These are phyloP conservation scores for Pichia sp. DNA, from an alignment of 1,139 yeast genomes.

Conservation along the genomic window DNA sequence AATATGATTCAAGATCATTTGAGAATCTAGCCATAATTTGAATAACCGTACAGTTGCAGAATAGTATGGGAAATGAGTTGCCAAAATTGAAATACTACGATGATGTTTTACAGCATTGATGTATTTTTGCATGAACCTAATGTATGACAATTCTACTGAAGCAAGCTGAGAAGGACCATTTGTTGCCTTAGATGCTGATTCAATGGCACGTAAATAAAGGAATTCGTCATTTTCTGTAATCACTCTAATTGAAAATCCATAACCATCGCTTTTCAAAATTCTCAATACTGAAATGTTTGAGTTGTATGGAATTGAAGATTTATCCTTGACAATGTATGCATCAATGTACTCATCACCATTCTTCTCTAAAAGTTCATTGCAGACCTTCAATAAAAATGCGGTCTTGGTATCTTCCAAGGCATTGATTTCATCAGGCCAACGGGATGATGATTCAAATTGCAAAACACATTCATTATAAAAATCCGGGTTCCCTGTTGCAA, in stretches of 20 bases:
- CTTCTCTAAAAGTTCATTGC: slow-evolving; percentile 48
- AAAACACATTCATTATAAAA: slow-evolving; percentile 75
- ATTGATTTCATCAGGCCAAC: slow-evolving; percentile 90
- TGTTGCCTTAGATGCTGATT: slow-evolving; percentile 38
- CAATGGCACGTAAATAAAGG: slow-evolving; percentile 64
- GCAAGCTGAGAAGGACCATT: slow-evolving; percentile 50
- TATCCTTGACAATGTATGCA: slow-evolving; percentile 59
- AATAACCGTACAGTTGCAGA: slow-evolving; percentile 79
- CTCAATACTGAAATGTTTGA: slow-evolving; percentile 51
- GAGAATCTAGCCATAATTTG: slow-evolving; percentile 81
- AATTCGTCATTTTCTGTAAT: slow-evolving; percentile 79
- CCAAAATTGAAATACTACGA: slow-evolving; percentile 64
- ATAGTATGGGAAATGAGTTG: slow-evolving; percentile 69
- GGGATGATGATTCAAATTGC: slow-evolving; percentile 84
- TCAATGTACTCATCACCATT: slow-evolving; percentile 41
- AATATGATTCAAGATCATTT: slow-evolving; percentile 61
- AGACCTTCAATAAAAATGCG: slow-evolving; percentile 74
- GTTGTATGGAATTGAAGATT: slow-evolving; percentile 58
- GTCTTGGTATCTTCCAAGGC: slow-evolving; percentile 87
- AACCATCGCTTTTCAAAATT: slow-evolving; percentile 81
- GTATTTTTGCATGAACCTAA: slow-evolving; percentile 64
- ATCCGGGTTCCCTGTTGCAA: slow-evolving; percentile 70
- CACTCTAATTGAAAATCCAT: slow-evolving; percentile 70
- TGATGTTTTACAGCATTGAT: slow-evolving; percentile 76
- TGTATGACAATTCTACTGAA: slow-evolving; percentile 56